Conservation (phyloP, 805 yeast genomes). For the Metschnikowia orientalis region DNA sequence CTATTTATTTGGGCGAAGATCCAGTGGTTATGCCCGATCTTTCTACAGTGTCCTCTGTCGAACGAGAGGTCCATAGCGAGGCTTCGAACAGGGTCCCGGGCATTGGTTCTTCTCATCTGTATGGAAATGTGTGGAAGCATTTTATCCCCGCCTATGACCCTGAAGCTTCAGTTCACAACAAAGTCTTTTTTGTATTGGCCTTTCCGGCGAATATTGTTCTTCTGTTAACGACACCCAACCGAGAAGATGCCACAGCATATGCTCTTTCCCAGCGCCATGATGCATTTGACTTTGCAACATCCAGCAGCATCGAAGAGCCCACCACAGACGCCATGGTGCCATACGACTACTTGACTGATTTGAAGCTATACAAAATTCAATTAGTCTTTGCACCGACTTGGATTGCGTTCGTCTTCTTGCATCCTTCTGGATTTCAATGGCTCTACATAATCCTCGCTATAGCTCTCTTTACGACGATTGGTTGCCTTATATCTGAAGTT, state of each 20-base stretch:
- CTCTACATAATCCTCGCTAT: constrained; percentile 4
- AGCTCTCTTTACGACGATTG: background rate
- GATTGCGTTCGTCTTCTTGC: constrained; percentile 5
- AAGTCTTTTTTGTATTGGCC: constrained; percentile 4
- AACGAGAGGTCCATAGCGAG: background rate
- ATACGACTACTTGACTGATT: constrained; percentile 9
- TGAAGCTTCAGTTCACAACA: constrained; percentile 4
- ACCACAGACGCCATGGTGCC: background rate
- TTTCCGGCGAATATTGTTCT: constrained; percentile 12
- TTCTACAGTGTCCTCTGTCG: background rate
- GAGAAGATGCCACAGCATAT: constrained; percentile 15
- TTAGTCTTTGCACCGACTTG: constrained; percentile 7
- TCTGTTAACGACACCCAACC: constrained; percentile 16
- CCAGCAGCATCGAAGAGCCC: constrained; percentile 4
- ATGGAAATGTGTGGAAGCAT: constrained; percentile 3
- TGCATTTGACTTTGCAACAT: constrained; percentile 12
- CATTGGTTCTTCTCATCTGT: background rate
- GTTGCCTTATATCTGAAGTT: constrained; percentile 1
- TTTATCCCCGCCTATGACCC: constrained; percentile 9
- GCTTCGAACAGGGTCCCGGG: background rate
- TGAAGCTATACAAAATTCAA: constrained; percentile 10
- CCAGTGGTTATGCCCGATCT: constrained; percentile 1
- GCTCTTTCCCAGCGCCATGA: constrained; percentile 8
- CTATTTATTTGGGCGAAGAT: background rate
- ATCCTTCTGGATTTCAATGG: constrained; percentile 1